A percentile compares a stretch with the other conserved stretches of the same genome.
phyloP scores from a whole-genome alignment of 2,329 filamentous ascomycete genomes.

The Fusarium udum region DNA sequence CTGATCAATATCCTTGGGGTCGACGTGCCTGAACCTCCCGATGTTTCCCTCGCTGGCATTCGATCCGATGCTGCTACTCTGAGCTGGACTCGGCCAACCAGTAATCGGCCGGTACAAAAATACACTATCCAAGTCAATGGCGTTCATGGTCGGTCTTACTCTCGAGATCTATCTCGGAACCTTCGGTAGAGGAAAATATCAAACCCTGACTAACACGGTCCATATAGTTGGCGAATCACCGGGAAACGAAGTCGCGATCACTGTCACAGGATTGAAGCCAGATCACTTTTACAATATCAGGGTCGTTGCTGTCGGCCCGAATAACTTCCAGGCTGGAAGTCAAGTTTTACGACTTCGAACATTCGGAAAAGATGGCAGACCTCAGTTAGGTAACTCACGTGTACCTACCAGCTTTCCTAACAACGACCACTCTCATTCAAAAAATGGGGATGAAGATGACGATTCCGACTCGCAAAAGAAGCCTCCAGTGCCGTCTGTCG shows the following conservation, averaged over 20 bases:
- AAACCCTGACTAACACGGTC: constrained; percentile 24
- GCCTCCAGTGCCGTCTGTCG: constrained; percentile 64
- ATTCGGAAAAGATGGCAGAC: constrained; percentile 70
- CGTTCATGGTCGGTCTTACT: constrained; percentile 74
- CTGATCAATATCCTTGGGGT: constrained; percentile 91
- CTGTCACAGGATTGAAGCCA: constrained; percentile 86
- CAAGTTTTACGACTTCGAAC: constrained; percentile 86
- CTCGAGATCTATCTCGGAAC: not conserved
- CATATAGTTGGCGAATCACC: constrained; percentile 80
- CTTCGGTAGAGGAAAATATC: not conserved
- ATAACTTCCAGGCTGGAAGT: constrained; percentile 93
- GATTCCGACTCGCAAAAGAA: constrained; percentile 57
- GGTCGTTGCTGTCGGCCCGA: constrained; percentile 88
- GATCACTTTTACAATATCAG: constrained; percentile 93
- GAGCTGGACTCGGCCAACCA: constrained; percentile 83
- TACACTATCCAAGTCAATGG: constrained; percentile 95
- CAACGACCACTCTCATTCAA: constrained; percentile 57
- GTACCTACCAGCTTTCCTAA: constrained; percentile 65
- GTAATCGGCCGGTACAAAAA: constrained; percentile 76
- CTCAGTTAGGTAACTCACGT: constrained; percentile 66
- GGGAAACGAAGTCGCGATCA: constrained; percentile 68
- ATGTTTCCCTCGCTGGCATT: constrained; percentile 90
- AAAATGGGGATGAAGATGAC: constrained; percentile 56
- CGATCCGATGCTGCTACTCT: constrained; percentile 86
- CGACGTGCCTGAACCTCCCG: constrained; percentile 89